Evolutionary conservation across 148 eudicot species (phyloP), one percentile per base, ranked within the genome.

Genomic region (Agrostemma githago): DNA sequence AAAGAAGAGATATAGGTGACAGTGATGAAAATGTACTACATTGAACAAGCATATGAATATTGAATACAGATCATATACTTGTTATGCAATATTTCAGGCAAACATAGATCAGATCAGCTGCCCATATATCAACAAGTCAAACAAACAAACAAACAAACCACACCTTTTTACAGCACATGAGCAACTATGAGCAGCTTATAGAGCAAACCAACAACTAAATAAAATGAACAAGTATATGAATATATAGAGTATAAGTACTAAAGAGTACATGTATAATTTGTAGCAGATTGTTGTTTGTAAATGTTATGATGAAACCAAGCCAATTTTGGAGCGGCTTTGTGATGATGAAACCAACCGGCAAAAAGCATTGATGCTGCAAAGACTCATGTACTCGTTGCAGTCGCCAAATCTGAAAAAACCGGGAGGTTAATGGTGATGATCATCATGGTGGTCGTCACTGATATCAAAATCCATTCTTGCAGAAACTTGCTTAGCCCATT

Each of bases 401-500:
- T 26, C 34, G 34, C 34, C 34, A 26, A 26, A 26, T 26, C 34
- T 26, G 1, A 26, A 26, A 26, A 26, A 80, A 39, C 46, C 70
- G 60, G 16, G 56, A 1, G 74, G 71, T 62, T 67, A 77, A 72
- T 20, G 62, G 65, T 71, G 62, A 71, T 76, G 69, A 79, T 85
- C 89, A 80, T 87, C 91, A 62, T 83, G 21, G 19, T 89, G 89
- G 78, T 87, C 90, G 67, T 83, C 88, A 79, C 82, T 56, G 41
- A 77, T 82, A 9, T 89, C 84, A 61, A 88, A 72, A 63, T 94
- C 89, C 83, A 94, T 84, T 72, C 96, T 85, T 5, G 89, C 90
- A 78, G 96, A 94, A 12, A 85, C 89, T 66, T 92, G 97, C 75
- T 86, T 92, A 43, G 92, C 98, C 92, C 87, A 89, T 65, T 88